A percentile compares a stretch with the other conserved stretches of the same genome.
These are phyloP conservation scores for Turnera subulata DNA, from an alignment of 345 rosid species.

Conservation along the genomic window DNA sequence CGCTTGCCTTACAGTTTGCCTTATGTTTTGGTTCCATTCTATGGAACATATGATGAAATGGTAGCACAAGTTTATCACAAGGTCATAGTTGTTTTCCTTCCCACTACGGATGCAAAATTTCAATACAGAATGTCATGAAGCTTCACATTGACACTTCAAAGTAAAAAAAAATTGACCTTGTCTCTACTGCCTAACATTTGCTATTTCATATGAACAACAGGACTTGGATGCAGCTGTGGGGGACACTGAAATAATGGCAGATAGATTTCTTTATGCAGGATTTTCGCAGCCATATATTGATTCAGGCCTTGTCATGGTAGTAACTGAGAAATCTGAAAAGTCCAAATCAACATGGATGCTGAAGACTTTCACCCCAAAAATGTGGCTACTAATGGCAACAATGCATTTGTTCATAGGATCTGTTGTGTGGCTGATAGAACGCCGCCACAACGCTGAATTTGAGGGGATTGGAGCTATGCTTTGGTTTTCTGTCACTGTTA, in stretches of 20 bases:
- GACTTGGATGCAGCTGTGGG: slow-evolving; percentile 32
- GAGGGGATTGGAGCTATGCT: not conserved
- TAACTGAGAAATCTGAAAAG: slow-evolving; percentile 13
- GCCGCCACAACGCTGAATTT: too few species aligned
- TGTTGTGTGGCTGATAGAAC: too few species aligned
- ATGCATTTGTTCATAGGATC: slow-evolving; percentile 24
- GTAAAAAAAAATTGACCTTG: too few species aligned
- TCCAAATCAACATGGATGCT: slow-evolving; percentile 24
- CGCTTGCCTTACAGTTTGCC: slow-evolving; percentile 22
- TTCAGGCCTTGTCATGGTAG: slow-evolving; percentile 31
- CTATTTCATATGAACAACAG: slow-evolving; percentile 13
- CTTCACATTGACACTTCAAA: too few species aligned
- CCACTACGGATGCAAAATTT: too few species aligned
- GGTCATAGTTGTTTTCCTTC: slow-evolving; percentile 10
- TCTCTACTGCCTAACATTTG: too few species aligned
- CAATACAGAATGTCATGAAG: too few species aligned
- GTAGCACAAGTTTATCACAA: slow-evolving; percentile 20
- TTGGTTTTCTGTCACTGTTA: not conserved
- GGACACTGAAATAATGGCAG: slow-evolving; percentile 22
- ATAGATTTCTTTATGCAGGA: slow-evolving; percentile 20
- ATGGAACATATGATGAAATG: slow-evolving; percentile 32
- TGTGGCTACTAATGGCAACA: slow-evolving; percentile 24
- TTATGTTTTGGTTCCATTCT: slow-evolving; percentile 23
- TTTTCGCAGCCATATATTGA: slow-evolving; percentile 33
- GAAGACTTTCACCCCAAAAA: slow-evolving; percentile 19